Evolutionary conservation across 805 yeast genomes (phyloP).

Genomic region (Candida mattraensis): DNA sequence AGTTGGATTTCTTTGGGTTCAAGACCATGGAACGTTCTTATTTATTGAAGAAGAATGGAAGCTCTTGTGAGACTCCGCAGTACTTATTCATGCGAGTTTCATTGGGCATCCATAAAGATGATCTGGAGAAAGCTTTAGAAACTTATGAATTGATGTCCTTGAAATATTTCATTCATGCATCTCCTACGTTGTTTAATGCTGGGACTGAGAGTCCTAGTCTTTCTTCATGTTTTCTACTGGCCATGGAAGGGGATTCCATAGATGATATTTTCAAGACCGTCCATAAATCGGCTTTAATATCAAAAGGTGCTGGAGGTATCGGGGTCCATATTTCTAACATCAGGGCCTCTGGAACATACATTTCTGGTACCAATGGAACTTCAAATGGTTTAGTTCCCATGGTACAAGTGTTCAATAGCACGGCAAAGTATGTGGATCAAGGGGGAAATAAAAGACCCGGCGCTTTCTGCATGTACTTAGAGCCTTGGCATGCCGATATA

Average conservation of each 20-base stretch:
- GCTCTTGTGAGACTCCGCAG: constrained; percentile 89
- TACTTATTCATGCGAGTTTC: constrained; percentile 89
- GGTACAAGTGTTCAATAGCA: constrained; percentile 91
- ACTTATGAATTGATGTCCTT: constrained; percentile 87
- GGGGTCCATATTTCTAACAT: constrained; percentile 89
- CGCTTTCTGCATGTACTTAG: constrained; percentile 90
- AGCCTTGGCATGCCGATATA: constrained; percentile 96
- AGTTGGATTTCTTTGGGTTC: constrained; percentile 82
- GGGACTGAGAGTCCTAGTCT: constrained; percentile 84
- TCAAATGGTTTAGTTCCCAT: constrained; percentile 95
- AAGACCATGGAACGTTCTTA: constrained; percentile 91
- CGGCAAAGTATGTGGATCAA: constrained; percentile 96
- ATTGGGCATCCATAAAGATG: constrained; percentile 79
- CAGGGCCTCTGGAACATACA: constrained; percentile 81
- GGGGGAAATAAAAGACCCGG: constrained; percentile 99
- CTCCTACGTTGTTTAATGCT: constrained; percentile 92
- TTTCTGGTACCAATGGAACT: constrained; percentile 89
- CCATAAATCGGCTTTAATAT: constrained; percentile 83
- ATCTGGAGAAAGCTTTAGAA: constrained; percentile 66
- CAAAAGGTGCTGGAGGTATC: constrained; percentile 94
- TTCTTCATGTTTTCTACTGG: constrained; percentile 89
- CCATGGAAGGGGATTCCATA: constrained; percentile 92
- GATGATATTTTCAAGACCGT: constrained; percentile 93
- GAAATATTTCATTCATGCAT: constrained; percentile 88
- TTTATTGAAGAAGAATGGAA: constrained; percentile 60